Base-by-base conservation (phyloP, 2,329 filamentous ascomycete species). In the Nemania sp. region DNA sequence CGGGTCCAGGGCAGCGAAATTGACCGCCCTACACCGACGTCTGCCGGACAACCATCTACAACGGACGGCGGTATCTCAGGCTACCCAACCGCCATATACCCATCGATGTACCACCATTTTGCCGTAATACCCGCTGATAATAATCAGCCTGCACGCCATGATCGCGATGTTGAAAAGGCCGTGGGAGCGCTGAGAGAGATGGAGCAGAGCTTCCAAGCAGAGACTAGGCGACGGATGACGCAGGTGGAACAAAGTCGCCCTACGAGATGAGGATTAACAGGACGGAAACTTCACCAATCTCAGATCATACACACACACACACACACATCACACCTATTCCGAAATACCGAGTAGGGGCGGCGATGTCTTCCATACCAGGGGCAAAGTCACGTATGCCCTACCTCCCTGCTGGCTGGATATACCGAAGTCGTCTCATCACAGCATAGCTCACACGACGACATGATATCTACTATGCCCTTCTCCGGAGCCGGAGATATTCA, bases 141-240 rank as follows among this genome's bases (percentile, higher is more conserved):
- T n/a, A 30, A 30, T 9, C 43, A 34, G 22, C 17, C n/a, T 23
- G 7, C 20, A 12, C 17, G 8, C 14, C 12, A 6, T 3, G 9
- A 2, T 5, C 11, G 4, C 15, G 15, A 34, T 8, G 14, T 46
- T 1, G 22, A 46, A 22, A 41, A 2, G 20, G 28, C 34, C 6
- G 28, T 45, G 20, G 7, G 22, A 15, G 22, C 17, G 14, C n/a
- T 54, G 8, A 50, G 15, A 15, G 46, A 50, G 9, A 23, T 54
- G 31, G 52, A 54, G 14, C 52, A 37, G 22, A 30, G 9, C 26
- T 30, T 54, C 3, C 11, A 41, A 22, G 41, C 52, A 24, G 52
- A 50, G 2, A 54, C 40, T n/a, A 54, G 31, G 28, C 41, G 24
- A 37, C 52, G 52, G 12, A 54, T 45, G 9, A 45, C 5, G 1